Evolutionary conservation across 352 stramenopile species (phyloP).

Genomic region (Phytophthora sojae): DNA sequence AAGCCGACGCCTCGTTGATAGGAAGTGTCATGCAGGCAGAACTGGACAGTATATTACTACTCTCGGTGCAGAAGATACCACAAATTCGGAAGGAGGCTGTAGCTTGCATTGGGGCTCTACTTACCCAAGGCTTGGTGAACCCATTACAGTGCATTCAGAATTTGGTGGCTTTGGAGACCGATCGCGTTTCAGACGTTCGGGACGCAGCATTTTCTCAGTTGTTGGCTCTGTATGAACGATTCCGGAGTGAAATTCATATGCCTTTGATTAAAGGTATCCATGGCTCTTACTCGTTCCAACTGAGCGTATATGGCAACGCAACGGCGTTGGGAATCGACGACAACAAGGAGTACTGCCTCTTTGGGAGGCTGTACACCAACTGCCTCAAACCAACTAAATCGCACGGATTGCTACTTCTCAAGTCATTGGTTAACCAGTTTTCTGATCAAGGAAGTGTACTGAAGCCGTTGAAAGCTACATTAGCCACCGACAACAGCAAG

Average conservation of each 20-base stretch:
- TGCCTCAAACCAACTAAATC: slow-evolving; percentile 60
- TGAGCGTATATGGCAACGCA: slow-evolving; percentile 56
- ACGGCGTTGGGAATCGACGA: slow-evolving; percentile 69
- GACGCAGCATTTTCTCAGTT: slow-evolving; percentile 77
- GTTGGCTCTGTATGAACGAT: slow-evolving; percentile 67
- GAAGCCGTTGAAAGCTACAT: slow-evolving; percentile 31
- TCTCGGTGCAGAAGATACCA: slow-evolving; percentile 62
- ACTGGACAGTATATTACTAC: slow-evolving; percentile 61
- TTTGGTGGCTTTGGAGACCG: slow-evolving; percentile 81
- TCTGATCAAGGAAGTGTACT: slow-evolving; percentile 59
- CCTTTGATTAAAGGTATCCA: slow-evolving; percentile 70
- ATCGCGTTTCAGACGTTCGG: slow-evolving; percentile 70
- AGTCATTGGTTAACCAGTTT: slow-evolving; percentile 78
- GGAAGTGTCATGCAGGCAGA: slow-evolving; percentile 90
- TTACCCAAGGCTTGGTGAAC: slow-evolving; percentile 84
- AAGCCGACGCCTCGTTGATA: slow-evolving; percentile 86
- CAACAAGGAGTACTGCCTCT: slow-evolving; percentile 74
- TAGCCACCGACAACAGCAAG: slow-evolving; percentile 10
- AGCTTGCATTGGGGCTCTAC: slow-evolving; percentile 64
- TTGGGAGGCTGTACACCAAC: slow-evolving; percentile 71
- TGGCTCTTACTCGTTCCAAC: slow-evolving; percentile 74
- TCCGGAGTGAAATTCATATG: slow-evolving; percentile 56
- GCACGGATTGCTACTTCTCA: slow-evolving; percentile 68
- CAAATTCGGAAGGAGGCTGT: slow-evolving; percentile 79
- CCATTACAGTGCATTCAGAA: slow-evolving; percentile 81